Percentiles rank a stretch among this genome's conserved stretches.
Conservation (phyloP, 768 basidiomycete species). For the Termitomyces sp. region DNA sequence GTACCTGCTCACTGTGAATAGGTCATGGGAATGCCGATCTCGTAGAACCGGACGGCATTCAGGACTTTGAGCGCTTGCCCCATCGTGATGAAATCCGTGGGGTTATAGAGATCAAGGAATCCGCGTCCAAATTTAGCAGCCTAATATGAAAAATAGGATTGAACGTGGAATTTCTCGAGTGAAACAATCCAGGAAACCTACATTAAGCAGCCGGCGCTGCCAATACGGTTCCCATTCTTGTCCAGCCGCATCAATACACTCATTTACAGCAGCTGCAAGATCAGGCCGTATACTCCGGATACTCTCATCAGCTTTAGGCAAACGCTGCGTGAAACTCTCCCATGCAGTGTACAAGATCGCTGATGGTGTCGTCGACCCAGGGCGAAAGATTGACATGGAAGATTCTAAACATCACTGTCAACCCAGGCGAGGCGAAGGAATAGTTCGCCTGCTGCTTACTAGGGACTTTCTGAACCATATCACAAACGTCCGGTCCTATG, state of each 20-base stretch:
- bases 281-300: conserved; percentile 83
- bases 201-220: conserved; percentile 85
- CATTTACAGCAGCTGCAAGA: conserved; percentile 52
- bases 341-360: conserved; percentile 93
- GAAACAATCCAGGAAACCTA: conserved; percentile 26
- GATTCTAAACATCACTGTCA: conserved; percentile 46
- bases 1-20: conserved; percentile 70
- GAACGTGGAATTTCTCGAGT: neutral
- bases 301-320: conserved; percentile 91
- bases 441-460: conserved; percentile 38
- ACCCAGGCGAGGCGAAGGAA: neutral
- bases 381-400: conserved; percentile 79
- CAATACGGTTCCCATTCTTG: conserved; percentile 88
- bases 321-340: conserved; percentile 75
- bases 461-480: conserved; percentile 93
- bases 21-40: conserved; percentile 91
- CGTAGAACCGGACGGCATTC: conserved; percentile 88
- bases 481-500: conserved; percentile 72
- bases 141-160: conserved; percentile 37
- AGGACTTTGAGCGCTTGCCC: conserved; percentile 90
- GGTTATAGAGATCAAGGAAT: conserved; percentile 90
- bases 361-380: conserved; percentile 88
- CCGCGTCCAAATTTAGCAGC: conserved; percentile 97
- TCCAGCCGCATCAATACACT: conserved; percentile 92
- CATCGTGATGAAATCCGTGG: conserved; percentile 89